Evolutionary conservation across 306 rosid species (phyloP).

Genomic region (Quercus engelmannii): DNA sequence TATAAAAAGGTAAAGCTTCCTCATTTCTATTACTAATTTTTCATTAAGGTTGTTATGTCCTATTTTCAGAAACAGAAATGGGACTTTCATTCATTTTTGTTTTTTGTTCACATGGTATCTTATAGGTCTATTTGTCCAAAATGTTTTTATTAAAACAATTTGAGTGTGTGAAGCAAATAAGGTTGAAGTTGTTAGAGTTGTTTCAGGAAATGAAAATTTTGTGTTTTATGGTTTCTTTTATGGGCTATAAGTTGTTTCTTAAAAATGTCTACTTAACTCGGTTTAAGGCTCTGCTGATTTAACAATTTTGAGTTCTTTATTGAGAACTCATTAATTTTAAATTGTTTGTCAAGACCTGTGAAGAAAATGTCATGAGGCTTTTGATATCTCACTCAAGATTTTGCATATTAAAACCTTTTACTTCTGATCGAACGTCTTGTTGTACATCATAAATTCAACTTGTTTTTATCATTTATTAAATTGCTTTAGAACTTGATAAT

Average conservation of each 20-base stretch:
- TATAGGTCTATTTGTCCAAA: not conserved
- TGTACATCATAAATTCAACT: no score
- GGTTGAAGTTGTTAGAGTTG: not conserved
- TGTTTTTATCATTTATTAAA: no score
- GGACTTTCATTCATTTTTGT: not conserved
- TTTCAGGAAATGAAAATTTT: not conserved
- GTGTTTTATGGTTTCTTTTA: not conserved
- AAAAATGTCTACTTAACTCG: not conserved
- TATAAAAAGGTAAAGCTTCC: constrained; percentile 64
- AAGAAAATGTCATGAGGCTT: not conserved
- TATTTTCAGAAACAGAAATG: not conserved
- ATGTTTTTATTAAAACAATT: not conserved
- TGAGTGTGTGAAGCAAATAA: not conserved
- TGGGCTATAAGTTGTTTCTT: not conserved
- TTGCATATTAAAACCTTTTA: not conserved
- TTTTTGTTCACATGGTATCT: not conserved
- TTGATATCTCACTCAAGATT: not conserved
- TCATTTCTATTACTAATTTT: constrained; percentile 17
- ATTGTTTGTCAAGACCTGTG: not conserved
- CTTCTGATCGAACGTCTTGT: no score
- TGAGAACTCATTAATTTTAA: not conserved
- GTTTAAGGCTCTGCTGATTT: not conserved
- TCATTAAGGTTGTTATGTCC: not conserved
- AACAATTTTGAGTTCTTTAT: not conserved
- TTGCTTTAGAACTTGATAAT: no score